Evolutionary conservation across 257 asterid species (phyloP).

Genomic region (Penstemon eatonii): DNA sequence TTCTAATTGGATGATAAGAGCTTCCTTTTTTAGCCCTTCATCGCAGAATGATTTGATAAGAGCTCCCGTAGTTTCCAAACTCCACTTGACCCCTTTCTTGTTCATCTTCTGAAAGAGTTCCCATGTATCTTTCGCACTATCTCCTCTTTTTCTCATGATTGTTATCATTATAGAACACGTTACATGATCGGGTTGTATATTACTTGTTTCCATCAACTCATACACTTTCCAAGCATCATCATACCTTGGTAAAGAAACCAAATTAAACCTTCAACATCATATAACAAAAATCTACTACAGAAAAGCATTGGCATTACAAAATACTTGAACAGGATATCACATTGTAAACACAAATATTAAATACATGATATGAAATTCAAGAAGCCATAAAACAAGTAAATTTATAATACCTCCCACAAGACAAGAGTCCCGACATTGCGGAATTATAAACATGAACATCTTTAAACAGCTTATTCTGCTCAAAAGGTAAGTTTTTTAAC

Average conservation of each 20-base stretch:
- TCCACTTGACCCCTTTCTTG: conserved; percentile 73
- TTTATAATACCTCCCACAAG: conserved; percentile 58
- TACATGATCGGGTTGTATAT: conserved; percentile 76
- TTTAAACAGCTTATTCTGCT: conserved; percentile 42
- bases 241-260: conserved; percentile 47
- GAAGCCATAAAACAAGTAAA: neutral
- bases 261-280: neutral
- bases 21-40: conserved; percentile 84
- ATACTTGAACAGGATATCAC: conserved; percentile 1
- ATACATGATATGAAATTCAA: too few species aligned
- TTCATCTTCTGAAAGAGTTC: conserved; percentile 69
- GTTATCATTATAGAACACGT: conserved; percentile 85
- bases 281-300: conserved; percentile 17
- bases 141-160: conserved; percentile 72
- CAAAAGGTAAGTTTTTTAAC: conserved; percentile 67
- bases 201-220: conserved; percentile 58
- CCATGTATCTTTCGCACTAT: conserved; percentile 80
- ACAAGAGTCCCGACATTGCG: conserved; percentile 74
- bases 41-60: conserved; percentile 84
- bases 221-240: conserved; percentile 82
- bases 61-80: conserved; percentile 78
- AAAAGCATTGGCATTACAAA: conserved; percentile 5
- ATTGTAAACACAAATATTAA: neutral
- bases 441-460: conserved; percentile 84
- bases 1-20: conserved; percentile 79